Percentiles rank a stretch among this genome's conserved stretches.
phyloP scores from a whole-genome alignment of 768 basidiomycete genomes.

The Pleurotus tuoliensis region DNA sequence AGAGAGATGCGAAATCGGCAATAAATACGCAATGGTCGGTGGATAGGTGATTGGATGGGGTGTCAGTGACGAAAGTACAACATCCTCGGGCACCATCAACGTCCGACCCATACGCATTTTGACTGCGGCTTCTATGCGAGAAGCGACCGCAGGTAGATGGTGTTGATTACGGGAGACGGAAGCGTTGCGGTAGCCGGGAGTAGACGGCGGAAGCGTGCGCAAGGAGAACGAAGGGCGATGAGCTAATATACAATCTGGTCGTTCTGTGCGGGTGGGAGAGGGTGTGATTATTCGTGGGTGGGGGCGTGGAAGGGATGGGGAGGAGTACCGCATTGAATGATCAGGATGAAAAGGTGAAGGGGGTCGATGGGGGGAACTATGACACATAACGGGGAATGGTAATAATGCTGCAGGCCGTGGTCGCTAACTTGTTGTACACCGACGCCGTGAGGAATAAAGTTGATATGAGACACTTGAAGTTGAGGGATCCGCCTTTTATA shows the following conservation, averaged over 20 bases:
- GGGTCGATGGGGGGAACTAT: neutral
- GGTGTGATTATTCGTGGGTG: neutral
- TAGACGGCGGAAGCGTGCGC: slow-evolving; percentile 1
- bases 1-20: slow-evolving; percentile 7
- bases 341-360: neutral
- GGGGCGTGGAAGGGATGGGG: neutral
- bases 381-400: neutral
- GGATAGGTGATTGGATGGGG: neutral
- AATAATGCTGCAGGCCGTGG: slow-evolving; percentile 5
- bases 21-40: slow-evolving; percentile 7
- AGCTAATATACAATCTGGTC: slow-evolving; percentile 4
- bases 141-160: neutral
- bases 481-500: slow-evolving; percentile 8
- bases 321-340: neutral
- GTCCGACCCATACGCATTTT: neutral
- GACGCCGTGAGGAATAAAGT: neutral
- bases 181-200: neutral
- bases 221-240: neutral
- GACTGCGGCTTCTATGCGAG: neutral
- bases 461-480: slow-evolving; percentile 9
- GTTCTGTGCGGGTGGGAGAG: no score
- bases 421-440: slow-evolving; percentile 6
- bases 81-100: neutral
- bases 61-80: neutral
- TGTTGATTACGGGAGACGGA: neutral